Conservation (phyloP, 2,329 filamentous ascomycete species). For the Chalaropsis ovoidea region DNA sequence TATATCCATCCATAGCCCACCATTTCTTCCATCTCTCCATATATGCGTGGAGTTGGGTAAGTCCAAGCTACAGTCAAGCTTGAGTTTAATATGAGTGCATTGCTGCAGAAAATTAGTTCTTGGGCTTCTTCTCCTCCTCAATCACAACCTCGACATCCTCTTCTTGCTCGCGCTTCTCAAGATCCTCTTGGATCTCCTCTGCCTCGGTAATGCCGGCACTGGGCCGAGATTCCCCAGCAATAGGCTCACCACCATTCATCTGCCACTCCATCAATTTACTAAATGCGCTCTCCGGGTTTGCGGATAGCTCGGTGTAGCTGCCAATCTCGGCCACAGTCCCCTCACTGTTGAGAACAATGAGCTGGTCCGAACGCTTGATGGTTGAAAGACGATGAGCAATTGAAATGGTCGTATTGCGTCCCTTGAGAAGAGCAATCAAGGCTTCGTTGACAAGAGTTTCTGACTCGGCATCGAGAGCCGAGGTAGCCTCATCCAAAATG, state of each 20-base stretch:
- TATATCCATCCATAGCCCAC: background rate
- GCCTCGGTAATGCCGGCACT: constrained; percentile 40
- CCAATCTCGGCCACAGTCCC: constrained; percentile 87
- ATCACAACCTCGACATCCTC: constrained; percentile 30
- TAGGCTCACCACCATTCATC: constrained; percentile 68
- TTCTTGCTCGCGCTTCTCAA: constrained; percentile 36
- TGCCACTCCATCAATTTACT: constrained; percentile 98
- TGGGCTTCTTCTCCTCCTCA: constrained; percentile 2
- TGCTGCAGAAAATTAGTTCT: constrained; percentile 11
- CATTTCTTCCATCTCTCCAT: background rate
- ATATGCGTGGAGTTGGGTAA: background rate
- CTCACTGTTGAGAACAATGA: constrained; percentile 80
- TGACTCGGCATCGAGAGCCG: constrained; percentile 88
- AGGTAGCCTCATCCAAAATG: constrained; percentile 93
- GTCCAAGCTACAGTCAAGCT: background rate
- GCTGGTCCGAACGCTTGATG: constrained; percentile 88
- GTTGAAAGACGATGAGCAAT: constrained; percentile 94
- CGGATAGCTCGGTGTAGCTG: constrained; percentile 65
- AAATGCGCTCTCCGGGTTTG: constrained; percentile 69
- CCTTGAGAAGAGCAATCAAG: constrained; percentile 65
- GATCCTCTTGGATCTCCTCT: constrained; percentile 44
- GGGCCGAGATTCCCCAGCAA: constrained; percentile 26
- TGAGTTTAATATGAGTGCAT: background rate
- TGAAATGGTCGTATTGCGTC: constrained; percentile 90
- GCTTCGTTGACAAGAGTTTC: constrained; percentile 95